A percentile compares a stretch with the other conserved stretches of the same genome.
Conservation (phyloP, 208 protist genomes). For the Leishmania amazonensis region DNA sequence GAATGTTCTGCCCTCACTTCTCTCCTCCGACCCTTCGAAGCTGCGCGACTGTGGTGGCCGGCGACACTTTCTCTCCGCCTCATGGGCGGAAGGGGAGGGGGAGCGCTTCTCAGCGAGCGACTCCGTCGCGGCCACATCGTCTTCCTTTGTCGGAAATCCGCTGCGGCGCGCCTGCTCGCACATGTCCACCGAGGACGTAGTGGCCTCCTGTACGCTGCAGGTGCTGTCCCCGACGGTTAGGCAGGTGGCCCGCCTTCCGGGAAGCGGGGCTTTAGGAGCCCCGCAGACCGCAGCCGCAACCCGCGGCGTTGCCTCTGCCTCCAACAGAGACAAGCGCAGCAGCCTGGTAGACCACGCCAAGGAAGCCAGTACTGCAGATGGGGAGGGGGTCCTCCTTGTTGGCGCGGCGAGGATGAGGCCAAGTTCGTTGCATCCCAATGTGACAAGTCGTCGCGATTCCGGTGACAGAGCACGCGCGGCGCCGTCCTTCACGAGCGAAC, state of each 20-base stretch:
- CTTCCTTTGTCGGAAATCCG: not conserved
- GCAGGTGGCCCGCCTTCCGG: constrained; percentile 7
- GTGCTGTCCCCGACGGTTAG: constrained; percentile 9
- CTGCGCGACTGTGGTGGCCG: not conserved
- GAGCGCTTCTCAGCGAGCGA: not conserved
- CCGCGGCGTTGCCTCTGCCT: not conserved
- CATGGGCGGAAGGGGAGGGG: not conserved
- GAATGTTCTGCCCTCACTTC: not conserved
- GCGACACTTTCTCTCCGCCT: not conserved
- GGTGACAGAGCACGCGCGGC: not conserved
- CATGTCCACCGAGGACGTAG: constrained; percentile 30
- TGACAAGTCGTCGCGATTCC: not conserved
- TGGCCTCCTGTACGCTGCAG: constrained; percentile 27
- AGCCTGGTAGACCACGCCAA: not conserved
- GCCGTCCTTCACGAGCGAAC: not conserved
- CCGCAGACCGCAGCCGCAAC: not conserved
- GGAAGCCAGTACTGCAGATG: not conserved
- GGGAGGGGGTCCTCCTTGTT: not conserved
- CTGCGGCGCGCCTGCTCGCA: not conserved
- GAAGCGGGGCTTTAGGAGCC: not conserved
- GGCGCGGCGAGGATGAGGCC: not conserved
- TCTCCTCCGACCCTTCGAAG: not conserved
- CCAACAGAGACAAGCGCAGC: constrained; percentile 1
- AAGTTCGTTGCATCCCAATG: not conserved
- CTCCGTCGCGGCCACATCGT: not conserved